Conservation (phyloP, 108 stramenopile species). For the Hondaea fermentalgiana region DNA sequence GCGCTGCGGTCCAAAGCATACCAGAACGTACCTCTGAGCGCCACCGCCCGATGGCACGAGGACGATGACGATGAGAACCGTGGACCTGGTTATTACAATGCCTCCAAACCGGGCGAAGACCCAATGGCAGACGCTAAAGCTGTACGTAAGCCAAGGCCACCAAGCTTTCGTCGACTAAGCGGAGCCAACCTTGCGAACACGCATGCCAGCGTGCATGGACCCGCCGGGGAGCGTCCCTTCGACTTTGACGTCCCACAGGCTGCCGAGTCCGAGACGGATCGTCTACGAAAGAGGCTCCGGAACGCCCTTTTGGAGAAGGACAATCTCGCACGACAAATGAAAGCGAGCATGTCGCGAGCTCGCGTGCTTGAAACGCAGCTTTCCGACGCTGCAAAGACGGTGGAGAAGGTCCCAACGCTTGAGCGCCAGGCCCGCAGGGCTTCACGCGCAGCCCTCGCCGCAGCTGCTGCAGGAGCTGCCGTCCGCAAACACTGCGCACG, state of each 20-base stretch:
- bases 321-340: background rate
- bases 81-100: background rate
- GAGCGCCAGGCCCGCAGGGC: background rate
- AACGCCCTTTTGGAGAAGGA: background rate
- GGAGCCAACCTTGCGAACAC: background rate
- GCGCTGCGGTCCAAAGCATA: background rate
- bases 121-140: background rate
- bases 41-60: background rate
- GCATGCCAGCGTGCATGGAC: background rate
- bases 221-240: background rate
- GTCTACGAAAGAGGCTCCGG: background rate
- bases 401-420: background rate
- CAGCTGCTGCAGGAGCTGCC: background rate
- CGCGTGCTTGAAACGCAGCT: background rate
- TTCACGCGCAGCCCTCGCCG: background rate
- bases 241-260: background rate
- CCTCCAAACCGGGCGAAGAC: background rate
- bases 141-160: background rate
- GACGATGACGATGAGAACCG: background rate
- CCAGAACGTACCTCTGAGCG: background rate
- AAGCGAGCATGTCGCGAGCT: background rate
- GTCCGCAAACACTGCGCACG: background rate
- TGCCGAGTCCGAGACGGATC: background rate
- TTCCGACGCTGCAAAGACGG: background rate
- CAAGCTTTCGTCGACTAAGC: background rate